A percentile compares a stretch with the other conserved stretches of the same genome.
These are phyloP conservation scores for Penicillium paneum DNA, from an alignment of 2,329 filamentous ascomycete genomes.

Conservation along the genomic window DNA sequence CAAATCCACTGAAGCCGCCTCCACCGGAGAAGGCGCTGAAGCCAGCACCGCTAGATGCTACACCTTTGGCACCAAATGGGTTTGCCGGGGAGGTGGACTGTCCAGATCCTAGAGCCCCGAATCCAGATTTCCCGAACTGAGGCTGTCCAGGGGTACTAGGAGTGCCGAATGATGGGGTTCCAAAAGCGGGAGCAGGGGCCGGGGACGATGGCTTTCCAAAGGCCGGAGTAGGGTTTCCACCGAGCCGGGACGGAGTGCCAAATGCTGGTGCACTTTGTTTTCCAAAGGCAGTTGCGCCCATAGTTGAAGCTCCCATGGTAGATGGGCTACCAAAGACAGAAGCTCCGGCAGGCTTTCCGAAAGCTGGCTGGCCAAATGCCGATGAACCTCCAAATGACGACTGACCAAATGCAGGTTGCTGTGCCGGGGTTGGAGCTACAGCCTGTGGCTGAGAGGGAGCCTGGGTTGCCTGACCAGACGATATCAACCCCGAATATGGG, in stretches of 20 bases:
- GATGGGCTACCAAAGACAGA: slow-evolving; percentile 27
- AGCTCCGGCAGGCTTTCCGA: slow-evolving; percentile 33
- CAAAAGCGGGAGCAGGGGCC: slow-evolving; percentile 35
- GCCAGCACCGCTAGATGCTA: slow-evolving; percentile 27
- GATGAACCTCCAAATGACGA: slow-evolving; percentile 6
- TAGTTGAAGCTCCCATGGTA: slow-evolving; percentile 17
- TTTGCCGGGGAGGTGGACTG: slow-evolving; percentile 32
- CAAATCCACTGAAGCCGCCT: slow-evolving; percentile 29
- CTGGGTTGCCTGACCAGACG: slow-evolving; percentile 14
- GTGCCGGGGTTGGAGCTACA: slow-evolving; percentile 8
- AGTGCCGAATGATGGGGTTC: slow-evolving; percentile 37
- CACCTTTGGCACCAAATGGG: slow-evolving; percentile 22
- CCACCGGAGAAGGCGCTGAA: slow-evolving; percentile 26
- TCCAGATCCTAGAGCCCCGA: slow-evolving; percentile 26
- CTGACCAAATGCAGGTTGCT: slow-evolving; percentile 29
- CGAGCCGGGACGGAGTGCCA: slow-evolving; percentile 30
- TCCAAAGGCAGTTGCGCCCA: slow-evolving; percentile 27
- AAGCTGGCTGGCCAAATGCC: slow-evolving; percentile 32
- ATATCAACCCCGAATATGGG: slow-evolving; percentile 67
- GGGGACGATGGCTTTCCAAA: slow-evolving; percentile 32
- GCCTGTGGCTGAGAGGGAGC: slow-evolving; percentile 11
- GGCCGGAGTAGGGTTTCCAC: slow-evolving; percentile 21
- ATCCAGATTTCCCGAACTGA: slow-evolving; percentile 35
- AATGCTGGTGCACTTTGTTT: slow-evolving; percentile 29
- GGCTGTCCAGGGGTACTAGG: slow-evolving; percentile 33